Percentiles rank a stretch among this genome's conserved stretches.
Evolutionary conservation across 2,329 filamentous ascomycete species (phyloP).

Genomic region (Colletotrichum liaoningense): DNA sequence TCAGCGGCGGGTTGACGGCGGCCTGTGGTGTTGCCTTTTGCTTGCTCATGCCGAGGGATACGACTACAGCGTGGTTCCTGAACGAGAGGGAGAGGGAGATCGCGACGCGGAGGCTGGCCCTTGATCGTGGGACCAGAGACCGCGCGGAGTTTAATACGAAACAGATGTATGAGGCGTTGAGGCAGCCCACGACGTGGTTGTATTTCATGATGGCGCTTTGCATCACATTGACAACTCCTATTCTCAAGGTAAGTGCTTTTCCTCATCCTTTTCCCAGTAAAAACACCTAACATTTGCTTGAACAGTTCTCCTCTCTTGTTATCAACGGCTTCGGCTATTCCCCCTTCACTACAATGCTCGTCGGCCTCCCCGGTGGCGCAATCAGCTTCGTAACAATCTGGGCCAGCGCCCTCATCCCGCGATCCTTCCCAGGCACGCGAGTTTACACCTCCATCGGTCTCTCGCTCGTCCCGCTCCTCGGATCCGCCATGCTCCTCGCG

Average conservation of each 20-base stretch:
- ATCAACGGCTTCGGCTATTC: slow-evolving; percentile 36
- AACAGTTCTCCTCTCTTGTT: slow-evolving; percentile 30
- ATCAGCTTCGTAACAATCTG: slow-evolving; percentile 21
- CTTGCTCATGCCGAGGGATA: slow-evolving; percentile 22
- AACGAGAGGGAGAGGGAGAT: slow-evolving; percentile 19
- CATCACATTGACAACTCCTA: slow-evolving; percentile 38
- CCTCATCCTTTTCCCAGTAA: too few species aligned
- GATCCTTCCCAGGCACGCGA: slow-evolving; percentile 36
- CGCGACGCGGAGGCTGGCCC: slow-evolving; percentile 32
- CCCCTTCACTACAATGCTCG: slow-evolving; percentile 33
- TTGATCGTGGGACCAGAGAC: slow-evolving; percentile 36
- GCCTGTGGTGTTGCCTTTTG: slow-evolving; percentile 13
- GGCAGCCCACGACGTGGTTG: slow-evolving; percentile 31
- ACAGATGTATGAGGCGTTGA: slow-evolving; percentile 39
- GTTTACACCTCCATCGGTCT: slow-evolving; percentile 40
- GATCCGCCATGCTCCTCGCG: slow-evolving; percentile 30
- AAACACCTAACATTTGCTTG: background rate
- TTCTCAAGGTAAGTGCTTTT: slow-evolving; percentile 35
- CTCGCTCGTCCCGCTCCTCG: slow-evolving; percentile 24
- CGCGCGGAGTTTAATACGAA: slow-evolving; percentile 32
- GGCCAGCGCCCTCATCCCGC: slow-evolving; percentile 37
- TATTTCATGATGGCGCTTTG: slow-evolving; percentile 39
- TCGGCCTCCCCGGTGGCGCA: slow-evolving; percentile 27
- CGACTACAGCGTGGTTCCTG: slow-evolving; percentile 23
- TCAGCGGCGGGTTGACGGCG: slow-evolving; percentile 32